phyloP scores from a whole-genome alignment of 2,329 filamentous ascomycete species.

The Neofusicoccum umdonicola region DNA sequence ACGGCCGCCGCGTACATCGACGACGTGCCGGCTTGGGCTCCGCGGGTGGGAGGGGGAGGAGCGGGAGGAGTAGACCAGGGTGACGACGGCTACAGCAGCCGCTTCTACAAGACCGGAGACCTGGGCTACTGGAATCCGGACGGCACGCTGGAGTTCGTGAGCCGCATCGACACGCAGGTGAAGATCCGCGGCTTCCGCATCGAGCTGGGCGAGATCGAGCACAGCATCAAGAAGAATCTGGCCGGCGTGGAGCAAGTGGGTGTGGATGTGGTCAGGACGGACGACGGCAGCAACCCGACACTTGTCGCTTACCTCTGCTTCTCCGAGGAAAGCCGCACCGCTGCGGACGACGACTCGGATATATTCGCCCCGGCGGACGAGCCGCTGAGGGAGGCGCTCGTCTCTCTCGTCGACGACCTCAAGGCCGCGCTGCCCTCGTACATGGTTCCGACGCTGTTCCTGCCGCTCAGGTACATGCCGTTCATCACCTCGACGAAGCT shows the following conservation, averaged over 20 bases:
- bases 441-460: conserved; percentile 41
- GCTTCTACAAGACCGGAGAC: conserved; percentile 36
- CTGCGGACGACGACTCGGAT: neutral
- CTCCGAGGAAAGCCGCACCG: neutral
- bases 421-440: conserved; percentile 30
- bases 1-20: conserved; percentile 31
- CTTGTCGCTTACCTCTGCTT: neutral
- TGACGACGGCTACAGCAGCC: conserved; percentile 10
- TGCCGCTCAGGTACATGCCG: conserved; percentile 37
- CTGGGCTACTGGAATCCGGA: conserved; percentile 32
- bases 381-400: neutral
- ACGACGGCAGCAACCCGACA: neutral
- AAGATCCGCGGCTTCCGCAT: conserved; percentile 46
- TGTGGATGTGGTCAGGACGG: neutral
- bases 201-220: conserved; percentile 47
- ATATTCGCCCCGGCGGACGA: neutral
- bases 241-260: neutral
- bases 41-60: too few species aligned
- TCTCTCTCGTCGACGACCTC: conserved; percentile 16
- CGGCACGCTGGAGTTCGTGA: conserved; percentile 37
- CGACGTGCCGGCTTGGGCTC: conserved; percentile 27
- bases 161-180: conserved; percentile 35
- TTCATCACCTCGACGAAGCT: conserved; percentile 37
- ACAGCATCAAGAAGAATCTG: conserved; percentile 33
- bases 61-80: neutral